Evolutionary conservation across 257 asterid genomes (phyloP).

Genomic region (Plantago ovata): DNA sequence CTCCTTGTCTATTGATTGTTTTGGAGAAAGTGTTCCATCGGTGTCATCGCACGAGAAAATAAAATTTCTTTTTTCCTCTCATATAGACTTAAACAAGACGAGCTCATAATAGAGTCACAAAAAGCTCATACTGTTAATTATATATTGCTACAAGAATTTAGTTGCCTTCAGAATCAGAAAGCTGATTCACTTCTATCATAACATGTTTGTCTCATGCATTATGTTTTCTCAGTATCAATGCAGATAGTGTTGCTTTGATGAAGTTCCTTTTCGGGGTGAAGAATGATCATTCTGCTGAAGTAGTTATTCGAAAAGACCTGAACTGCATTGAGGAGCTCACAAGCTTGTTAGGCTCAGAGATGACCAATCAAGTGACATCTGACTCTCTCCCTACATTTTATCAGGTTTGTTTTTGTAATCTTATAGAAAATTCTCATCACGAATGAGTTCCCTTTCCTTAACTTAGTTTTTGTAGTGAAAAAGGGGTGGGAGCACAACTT

Average conservation of each 20-base stretch:
- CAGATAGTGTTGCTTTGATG: slow-evolving; percentile 58
- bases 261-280: slow-evolving; percentile 60
- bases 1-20: no score
- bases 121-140: background rate
- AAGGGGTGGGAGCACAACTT: no score
- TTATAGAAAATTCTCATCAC: slow-evolving; percentile 3
- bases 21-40: no score
- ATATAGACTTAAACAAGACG: background rate
- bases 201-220: slow-evolving; percentile 16
- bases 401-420: slow-evolving; percentile 31
- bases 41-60: no score
- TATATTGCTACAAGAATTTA: slow-evolving; percentile 6
- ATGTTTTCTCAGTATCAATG: slow-evolving; percentile 45
- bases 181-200: slow-evolving; percentile 1
- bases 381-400: slow-evolving; percentile 24
- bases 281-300: slow-evolving; percentile 31
- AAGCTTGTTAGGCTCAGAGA: slow-evolving; percentile 39
- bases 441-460: slow-evolving; percentile 10
- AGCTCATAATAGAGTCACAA: background rate
- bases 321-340: slow-evolving; percentile 56
- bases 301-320: slow-evolving; percentile 46
- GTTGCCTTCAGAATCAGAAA: slow-evolving; percentile 2
- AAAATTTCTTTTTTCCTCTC: no score
- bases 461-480: no score
- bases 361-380: slow-evolving; percentile 28